Base-by-base conservation (phyloP, 2,329 filamentous ascomycete species). In the Akanthomyces dipterigenus region DNA sequence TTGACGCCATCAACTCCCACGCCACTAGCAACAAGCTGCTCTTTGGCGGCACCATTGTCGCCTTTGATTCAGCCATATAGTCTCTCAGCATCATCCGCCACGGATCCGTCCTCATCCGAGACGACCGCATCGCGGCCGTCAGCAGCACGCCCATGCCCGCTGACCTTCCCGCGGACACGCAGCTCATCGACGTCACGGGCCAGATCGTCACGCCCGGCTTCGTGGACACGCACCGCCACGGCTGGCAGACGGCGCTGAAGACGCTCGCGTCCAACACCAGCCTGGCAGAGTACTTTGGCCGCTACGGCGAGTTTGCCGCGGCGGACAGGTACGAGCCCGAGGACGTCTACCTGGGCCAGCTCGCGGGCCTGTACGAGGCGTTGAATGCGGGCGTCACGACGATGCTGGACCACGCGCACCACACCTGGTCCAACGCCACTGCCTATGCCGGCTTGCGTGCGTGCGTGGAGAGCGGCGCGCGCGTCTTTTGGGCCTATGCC, bases 141-240 rank as follows among this genome's bases (percentile, higher is more conserved):
- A 42, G 22, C 26, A n/a, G 5, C n/a, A 28, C 16, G 5, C 11
- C 22, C 12, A 16, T 3, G 20, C 36, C 24, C 4, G 22, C 9
- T 5, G 18, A 26, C 18, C 45, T 59, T 12, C 45, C 46, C 22
- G 12, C 11, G 3, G 28, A 28, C 16, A 43, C 53, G n/a, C 72
- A 81, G 55, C 63, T 77, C 1, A 70, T 84, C n/a, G 77, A 85
- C 64, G 77, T 76, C 43, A 75, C 73, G 0, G 72, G 77, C 57
- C 80, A 82, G 65, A 84, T 84, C 62, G 73, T 84, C 56, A 77
- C 76, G 0, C 80, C 82, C 0, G 82, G 83, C 9, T 84, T 85
- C 68, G 73, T 85, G 62, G 80, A 85, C 68, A 84, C 81, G 0
- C 82, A 85, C 64, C 77, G 78, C 1, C 80, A 83, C 63, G 75